Base-by-base conservation (phyloP, 495 filamentous ascomycete species). In the Trichoderma parareesei region DNA sequence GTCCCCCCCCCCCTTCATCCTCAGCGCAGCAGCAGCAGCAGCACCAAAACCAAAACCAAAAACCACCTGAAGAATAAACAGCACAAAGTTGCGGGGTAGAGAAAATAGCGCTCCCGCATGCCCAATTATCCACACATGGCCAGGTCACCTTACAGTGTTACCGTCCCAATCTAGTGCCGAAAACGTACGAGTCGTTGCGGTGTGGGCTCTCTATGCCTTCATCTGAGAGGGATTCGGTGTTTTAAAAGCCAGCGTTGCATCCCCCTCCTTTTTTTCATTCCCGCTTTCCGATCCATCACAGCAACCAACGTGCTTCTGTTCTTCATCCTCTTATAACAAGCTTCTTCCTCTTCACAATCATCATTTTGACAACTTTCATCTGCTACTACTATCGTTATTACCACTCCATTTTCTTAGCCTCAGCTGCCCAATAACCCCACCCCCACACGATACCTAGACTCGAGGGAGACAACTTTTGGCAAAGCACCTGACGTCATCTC, bases 91-190 rank as follows among this genome's bases (percentile, higher is more conserved):
- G 53, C 53, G 53, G 53, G 53, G 53, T 57, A 57, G 46, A 57
- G 20, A 57, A 57, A 57, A 57, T 57, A 57, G 53, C 53, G 53
- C 53, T 57, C 53, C 53, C 53, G 53, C 44, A 48, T 33, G 53
- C 20, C 53, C 53, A 57, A 57, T 41, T 57, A 57, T 57, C 53
- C 53, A 57, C 53, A 27, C 53, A 57, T 57, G 27, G 18, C 53
- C 53, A 57, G 53, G 53, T 57, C 53, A 16, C 53, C 18, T 55
- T 18, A 20, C 20, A 46, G 27, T 41, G 40, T 48, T 48, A 35
- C 37, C 35, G 53, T n/a, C 16, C 46, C 18, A 18, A 18, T 8
- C 9, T 57, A 27, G 27, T 27, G 27, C 27, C 27, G 1, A 27
- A 27, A 27, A 27, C 27, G 27, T 27, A 27, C 27, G 27, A 27